A percentile compares a stretch with the other conserved stretches of the same genome.
Evolutionary conservation across 441 rosid species (phyloP).

Genomic region (California macrophylla): DNA sequence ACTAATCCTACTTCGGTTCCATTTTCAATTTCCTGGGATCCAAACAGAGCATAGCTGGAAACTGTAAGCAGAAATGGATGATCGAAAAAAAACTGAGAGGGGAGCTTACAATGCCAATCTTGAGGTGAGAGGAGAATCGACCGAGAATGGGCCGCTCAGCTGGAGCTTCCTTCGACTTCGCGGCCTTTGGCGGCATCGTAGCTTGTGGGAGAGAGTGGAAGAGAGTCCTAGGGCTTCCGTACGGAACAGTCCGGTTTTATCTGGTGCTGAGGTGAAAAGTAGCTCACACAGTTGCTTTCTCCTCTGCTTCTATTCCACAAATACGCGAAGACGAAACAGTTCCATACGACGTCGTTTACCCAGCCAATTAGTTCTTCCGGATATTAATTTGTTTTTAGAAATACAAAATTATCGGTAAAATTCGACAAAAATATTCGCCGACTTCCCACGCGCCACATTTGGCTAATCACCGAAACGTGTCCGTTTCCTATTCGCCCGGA

Average conservation of each 20-base stretch:
- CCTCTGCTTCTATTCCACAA: not conserved
- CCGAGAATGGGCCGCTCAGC: slow-evolving; percentile 93
- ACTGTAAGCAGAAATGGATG: not conserved
- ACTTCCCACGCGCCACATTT: too few species aligned
- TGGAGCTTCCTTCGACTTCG: slow-evolving; percentile 84
- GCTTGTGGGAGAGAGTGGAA: not conserved
- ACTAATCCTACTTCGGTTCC: not conserved
- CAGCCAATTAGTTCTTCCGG: too few species aligned
- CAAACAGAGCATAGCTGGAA: not conserved
- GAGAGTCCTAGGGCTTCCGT: not conserved
- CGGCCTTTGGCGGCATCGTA: slow-evolving; percentile 82
- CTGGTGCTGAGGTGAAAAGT: not conserved
- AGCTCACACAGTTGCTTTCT: not conserved
- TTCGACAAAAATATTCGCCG: too few species aligned
- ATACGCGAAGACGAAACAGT: not conserved
- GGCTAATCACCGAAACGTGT: not conserved
- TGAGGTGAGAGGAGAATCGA: slow-evolving; percentile 96
- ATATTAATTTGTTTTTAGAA: too few species aligned
- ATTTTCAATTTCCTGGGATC: not conserved
- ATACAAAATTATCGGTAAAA: too few species aligned
- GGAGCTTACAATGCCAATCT: slow-evolving; percentile 80
- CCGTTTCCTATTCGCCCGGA: not conserved
- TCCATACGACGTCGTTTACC: not conserved
- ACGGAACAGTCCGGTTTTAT: not conserved
- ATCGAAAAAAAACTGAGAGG: not conserved